Evolutionary conservation across 805 yeast genomes (phyloP), one percentile per base, ranked within the genome.

Genomic region (Starmerella asiatica): DNA sequence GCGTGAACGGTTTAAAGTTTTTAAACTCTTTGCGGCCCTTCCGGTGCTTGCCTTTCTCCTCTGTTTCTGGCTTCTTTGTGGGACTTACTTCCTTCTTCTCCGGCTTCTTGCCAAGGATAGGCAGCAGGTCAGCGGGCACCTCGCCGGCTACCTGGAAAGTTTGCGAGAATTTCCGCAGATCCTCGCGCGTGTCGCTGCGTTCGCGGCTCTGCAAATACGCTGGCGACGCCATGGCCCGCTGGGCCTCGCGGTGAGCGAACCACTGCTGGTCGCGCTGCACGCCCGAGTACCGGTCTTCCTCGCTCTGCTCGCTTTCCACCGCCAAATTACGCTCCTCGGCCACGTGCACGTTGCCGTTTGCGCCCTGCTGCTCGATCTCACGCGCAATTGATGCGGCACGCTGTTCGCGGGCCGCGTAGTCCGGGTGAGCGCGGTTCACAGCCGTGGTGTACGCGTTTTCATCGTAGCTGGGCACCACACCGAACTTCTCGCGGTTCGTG

Each of bases 231-330:
- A 43, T 32, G 45, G 50, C 37, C 18, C 23, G 56, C 46, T 33
- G 36, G 17, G 51, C 50, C 38, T 47, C 52, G 19, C 8, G 21
- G 16, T 38, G 39, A 2, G 39, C 47, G 24, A 47, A 44, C 19
- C 17, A 21, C 32, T 14, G 29, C 15, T 26, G 18, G 4, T 28
- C 24, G 53, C 91, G 72, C 43, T 70, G 76, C 33, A 85, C 98
- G 37, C 96, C 96, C 4, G 95, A 84, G 56, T 86, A 91, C 60
- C 81, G 81, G 59, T 86, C 95, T 59, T 91, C 98, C 62, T 91
- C 98, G 59, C 91, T 97, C 15, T 93, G 94, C 44, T 80, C 72
- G 54, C 82, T 94, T 56, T 82, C 94, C 29, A 79, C 70, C 3
- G 32, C 51, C 14, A 75, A 46, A 20, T 94, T 94, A 58, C 98